Conservation (phyloP, 192 early-diverging fungal genomes). For the Geranomyces michiganensis region DNA sequence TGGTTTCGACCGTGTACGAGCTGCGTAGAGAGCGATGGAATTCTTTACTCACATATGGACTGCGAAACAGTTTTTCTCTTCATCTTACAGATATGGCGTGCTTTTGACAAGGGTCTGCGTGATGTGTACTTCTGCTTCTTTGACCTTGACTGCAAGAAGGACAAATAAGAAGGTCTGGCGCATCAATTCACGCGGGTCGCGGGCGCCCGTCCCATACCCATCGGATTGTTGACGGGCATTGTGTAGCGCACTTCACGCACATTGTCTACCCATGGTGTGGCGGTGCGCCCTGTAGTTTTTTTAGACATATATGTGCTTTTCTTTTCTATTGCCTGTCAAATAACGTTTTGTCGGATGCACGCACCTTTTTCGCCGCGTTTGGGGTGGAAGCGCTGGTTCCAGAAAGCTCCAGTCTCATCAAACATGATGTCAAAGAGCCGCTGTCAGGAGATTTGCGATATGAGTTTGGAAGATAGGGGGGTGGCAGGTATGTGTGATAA, state of each 20-base stretch:
- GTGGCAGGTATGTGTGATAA: too few relatives aligned
- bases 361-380: constrained; percentile 45
- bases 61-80: too few relatives aligned
- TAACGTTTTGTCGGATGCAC: not conserved
- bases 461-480: too few relatives aligned
- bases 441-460: too few relatives aligned
- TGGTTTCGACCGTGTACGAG: constrained; percentile 49
- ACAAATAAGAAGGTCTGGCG: not conserved
- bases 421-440: constrained; percentile 62
- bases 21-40: constrained; percentile 26
- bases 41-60: constrained; percentile 4
- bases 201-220: too few relatives aligned
- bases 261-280: constrained; percentile 12
- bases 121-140: constrained; percentile 67
- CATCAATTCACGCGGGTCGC: not conserved
- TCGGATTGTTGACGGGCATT: constrained; percentile 74
- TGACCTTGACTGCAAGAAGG: constrained; percentile 59
- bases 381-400: constrained; percentile 56
- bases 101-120: constrained; percentile 57
- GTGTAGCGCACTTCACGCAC: constrained; percentile 57
- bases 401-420: constrained; percentile 43
- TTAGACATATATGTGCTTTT: too few relatives aligned
- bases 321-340: not conserved
- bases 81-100: constrained; percentile 64
- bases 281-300: not conserved